These are phyloP conservation scores for Cytospora piceicola DNA, from an alignment of 2,329 filamentous ascomycete genomes.

Conservation along the genomic window DNA sequence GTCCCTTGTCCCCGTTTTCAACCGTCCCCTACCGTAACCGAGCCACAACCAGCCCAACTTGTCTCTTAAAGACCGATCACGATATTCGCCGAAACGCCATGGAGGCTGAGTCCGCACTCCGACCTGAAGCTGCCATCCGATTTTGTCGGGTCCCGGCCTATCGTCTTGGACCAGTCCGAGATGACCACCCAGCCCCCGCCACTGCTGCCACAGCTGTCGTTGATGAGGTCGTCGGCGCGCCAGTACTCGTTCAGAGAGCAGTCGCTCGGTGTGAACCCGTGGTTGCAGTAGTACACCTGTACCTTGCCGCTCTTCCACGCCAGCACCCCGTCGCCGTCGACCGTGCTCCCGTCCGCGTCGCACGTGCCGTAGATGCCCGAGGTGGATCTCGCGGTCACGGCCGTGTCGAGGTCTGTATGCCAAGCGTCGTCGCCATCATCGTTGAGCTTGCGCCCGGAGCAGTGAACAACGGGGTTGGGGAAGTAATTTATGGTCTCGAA, in stretches of 20 bases:
- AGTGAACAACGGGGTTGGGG: constrained; percentile 25
- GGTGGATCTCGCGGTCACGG: constrained; percentile 17
- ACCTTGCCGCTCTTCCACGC: constrained; percentile 29
- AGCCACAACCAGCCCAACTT: not conserved
- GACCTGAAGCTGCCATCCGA: constrained; percentile 26
- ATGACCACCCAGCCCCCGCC: constrained; percentile 29
- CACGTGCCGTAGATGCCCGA: constrained; percentile 26
- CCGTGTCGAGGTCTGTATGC: constrained; percentile 4
- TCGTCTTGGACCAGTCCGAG: constrained; percentile 26
- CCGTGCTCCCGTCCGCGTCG: constrained; percentile 19
- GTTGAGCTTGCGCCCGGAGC: constrained; percentile 23
- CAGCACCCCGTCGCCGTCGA: constrained; percentile 26
- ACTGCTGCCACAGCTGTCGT: constrained; percentile 21
- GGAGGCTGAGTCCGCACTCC: constrained; percentile 24
- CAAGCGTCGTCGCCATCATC: constrained; percentile 14
- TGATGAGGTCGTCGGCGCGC: constrained; percentile 30
- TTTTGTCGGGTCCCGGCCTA: constrained; percentile 29
- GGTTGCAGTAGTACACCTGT: constrained; percentile 30
- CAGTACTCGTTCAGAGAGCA: constrained; percentile 30
- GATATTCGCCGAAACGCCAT: constrained; percentile 24
- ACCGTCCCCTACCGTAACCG: not conserved
- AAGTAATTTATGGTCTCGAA: constrained; percentile 29
- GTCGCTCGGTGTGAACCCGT: constrained; percentile 19
- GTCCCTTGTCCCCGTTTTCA: not conserved
- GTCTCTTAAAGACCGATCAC: not conserved